These are phyloP conservation scores for Dichomitus squalens DNA, from an alignment of 1,284 basidiomycete species.

Conservation along the genomic window DNA sequence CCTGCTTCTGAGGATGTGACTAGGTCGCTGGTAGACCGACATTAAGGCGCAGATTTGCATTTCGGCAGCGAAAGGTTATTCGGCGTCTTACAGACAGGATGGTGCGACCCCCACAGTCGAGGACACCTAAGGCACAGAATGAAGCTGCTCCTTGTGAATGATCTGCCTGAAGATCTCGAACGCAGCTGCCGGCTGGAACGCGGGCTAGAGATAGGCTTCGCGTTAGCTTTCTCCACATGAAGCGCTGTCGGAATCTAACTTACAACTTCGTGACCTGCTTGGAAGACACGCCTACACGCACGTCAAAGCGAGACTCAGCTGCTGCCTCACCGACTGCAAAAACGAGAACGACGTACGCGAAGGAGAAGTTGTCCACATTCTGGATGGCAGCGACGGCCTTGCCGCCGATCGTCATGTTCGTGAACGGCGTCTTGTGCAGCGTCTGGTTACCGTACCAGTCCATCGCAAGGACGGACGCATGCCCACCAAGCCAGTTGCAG, in stretches of 20 bases:
- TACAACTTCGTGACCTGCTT: conserved; percentile 62
- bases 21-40: no score
- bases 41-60: no score
- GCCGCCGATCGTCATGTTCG: conserved; percentile 57
- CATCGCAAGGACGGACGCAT: conserved; percentile 58
- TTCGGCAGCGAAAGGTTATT: no score
- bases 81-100: no score
- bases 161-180: conserved; percentile 61
- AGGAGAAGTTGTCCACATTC: conserved; percentile 64
- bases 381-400: conserved; percentile 54
- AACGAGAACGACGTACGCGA: conserved; percentile 20
- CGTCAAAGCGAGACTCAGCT: not conserved
- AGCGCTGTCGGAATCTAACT: conserved; percentile 25
- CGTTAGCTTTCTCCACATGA: not conserved
- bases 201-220: conserved; percentile 41
- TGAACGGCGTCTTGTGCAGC: conserved; percentile 50
- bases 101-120: no score
- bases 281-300: conserved; percentile 48
- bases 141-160: conserved; percentile 50
- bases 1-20: no score
- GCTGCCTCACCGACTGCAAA: no score
- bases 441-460: conserved; percentile 60
- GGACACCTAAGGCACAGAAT: conserved; percentile 47
- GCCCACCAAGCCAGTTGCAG: conserved; percentile 67
- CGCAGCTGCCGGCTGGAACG: conserved; percentile 58